Conservation (phyloP, 1,139 yeast genomes). For the Meyerozyma sp. region DNA sequence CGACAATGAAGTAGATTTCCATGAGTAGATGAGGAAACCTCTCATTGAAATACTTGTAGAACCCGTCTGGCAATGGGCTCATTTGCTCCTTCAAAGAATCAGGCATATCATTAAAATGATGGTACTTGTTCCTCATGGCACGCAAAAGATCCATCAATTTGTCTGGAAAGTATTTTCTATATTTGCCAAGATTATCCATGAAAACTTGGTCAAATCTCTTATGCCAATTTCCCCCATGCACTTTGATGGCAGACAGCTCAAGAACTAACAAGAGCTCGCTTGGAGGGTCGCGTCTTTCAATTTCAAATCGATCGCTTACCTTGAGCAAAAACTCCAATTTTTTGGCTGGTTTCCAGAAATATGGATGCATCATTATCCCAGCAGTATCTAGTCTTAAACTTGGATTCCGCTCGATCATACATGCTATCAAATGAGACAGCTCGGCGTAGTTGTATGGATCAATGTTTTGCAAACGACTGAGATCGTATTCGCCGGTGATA, state of each 20-base stretch:
- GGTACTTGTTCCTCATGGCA: constrained; percentile 87
- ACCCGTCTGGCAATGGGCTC: constrained; percentile 82
- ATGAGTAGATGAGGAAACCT: constrained; percentile 77
- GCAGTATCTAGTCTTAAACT: constrained; percentile 66
- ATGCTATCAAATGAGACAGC: constrained; percentile 63
- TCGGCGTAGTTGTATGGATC: constrained; percentile 50
- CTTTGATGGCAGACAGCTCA: constrained; percentile 49
- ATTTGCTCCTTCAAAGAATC: constrained; percentile 50
- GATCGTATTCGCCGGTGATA: constrained; percentile 60
- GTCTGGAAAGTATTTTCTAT: constrained; percentile 77
- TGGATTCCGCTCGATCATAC: constrained; percentile 72
- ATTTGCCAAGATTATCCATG: constrained; percentile 80
- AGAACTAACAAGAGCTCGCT: constrained; percentile 55
- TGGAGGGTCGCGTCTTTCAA: constrained; percentile 85
- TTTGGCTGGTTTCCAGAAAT: constrained; percentile 75
- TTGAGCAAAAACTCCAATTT: constrained; percentile 78
- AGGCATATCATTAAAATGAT: constrained; percentile 90
- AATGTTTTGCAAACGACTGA: constrained; percentile 38
- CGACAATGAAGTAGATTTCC: constrained; percentile 66
- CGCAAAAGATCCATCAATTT: constrained; percentile 80
- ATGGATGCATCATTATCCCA: constrained; percentile 73
- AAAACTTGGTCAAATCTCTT: constrained; percentile 62
- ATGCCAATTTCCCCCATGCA: constrained; percentile 75
- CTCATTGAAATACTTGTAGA: constrained; percentile 65
- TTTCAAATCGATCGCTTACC: constrained; percentile 87